Evolutionary conservation across 73 alveolate genomes (phyloP).

Genomic region (Paramecium tetraurelia): DNA sequence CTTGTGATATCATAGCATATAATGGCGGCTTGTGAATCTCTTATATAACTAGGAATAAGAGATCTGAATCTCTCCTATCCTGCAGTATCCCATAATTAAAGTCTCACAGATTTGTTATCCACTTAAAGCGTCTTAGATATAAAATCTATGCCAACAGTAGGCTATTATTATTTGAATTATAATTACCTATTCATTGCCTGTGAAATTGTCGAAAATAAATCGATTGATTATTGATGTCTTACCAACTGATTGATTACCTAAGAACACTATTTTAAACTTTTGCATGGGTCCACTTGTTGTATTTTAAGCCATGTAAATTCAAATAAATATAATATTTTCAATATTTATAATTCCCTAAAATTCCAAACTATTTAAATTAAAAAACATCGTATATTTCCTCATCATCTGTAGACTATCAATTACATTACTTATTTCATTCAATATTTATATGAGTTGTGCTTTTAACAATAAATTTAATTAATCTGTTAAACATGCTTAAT

Average conservation of each 20-base stretch:
- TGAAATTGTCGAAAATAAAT: constrained; percentile 83
- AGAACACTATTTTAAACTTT: constrained; percentile 81
- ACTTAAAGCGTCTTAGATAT: background rate
- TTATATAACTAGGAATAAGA: background rate
- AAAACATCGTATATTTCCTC: background rate
- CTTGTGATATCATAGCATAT: background rate
- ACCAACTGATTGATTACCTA: constrained; percentile 92
- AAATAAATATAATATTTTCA: background rate
- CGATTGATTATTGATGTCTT: constrained; percentile 87
- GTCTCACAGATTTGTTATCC: constrained; percentile 64
- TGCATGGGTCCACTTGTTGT: constrained; percentile 62
- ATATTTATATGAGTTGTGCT: background rate
- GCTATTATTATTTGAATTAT: background rate
- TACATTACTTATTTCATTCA: background rate
- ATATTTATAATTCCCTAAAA: background rate
- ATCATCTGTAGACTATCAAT: background rate
- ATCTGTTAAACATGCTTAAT: background rate
- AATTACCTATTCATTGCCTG: constrained; percentile 59
- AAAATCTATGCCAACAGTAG: constrained; percentile 3
- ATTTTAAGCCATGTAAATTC: background rate
- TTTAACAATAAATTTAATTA: background rate
- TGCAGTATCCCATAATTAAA: constrained; percentile 63
- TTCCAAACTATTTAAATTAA: background rate
- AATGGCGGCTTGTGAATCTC: background rate
- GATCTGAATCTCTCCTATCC: constrained; percentile 58